Base-by-base conservation (phyloP, 176 grass and related monocot genomes). In the Oryza brachyantha region DNA sequence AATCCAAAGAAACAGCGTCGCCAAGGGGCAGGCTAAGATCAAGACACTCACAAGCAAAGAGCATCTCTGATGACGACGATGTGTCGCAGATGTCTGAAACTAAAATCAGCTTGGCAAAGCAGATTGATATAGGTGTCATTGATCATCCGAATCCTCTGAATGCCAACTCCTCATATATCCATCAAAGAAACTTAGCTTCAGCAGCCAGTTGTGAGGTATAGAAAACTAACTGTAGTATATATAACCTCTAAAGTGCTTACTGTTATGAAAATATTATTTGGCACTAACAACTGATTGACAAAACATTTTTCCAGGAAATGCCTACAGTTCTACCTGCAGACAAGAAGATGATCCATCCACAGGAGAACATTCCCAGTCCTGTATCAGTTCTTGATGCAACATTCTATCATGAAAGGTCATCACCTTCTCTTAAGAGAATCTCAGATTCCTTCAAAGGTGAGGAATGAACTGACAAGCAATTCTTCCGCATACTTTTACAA, bases 361-460 rank as follows among this genome's bases (percentile, higher is more conserved):
- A 50, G 29, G 82, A 84, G 40, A 77, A 84, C 54, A 62, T 84
- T 29, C 54, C 43, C 0, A 90, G 87, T 83, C 89, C 86, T 45
- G 71, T 92, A 46, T 92, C 93, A 25, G 81, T 96, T 69, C 84
- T 90, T 75, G 84, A 90, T 61, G 70, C 64, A 24, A 71, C 79
- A 19, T 84, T 85, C 64, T 90, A 64, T 80, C 81, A 83, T 21
- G 87, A 92, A 13, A 74, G 67, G 17, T 64, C 75, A 4, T 29
- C 62, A 16, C 81, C 71, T 68, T 79, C 82, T 2, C 28, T 79
- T 70, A 87, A 72, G 77, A 87, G 37, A 77, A 77, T 81, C 45
- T 80, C 86, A 22, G 74, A 95, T 79, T 79, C 70, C 13, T 83
- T 85, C 70, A 83, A 87, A 92, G 84, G 93, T 92, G 70, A 96